Evolutionary conservation across 2,329 filamentous ascomycete species (phyloP).

Genomic region (Clarireedia hainanense): DNA sequence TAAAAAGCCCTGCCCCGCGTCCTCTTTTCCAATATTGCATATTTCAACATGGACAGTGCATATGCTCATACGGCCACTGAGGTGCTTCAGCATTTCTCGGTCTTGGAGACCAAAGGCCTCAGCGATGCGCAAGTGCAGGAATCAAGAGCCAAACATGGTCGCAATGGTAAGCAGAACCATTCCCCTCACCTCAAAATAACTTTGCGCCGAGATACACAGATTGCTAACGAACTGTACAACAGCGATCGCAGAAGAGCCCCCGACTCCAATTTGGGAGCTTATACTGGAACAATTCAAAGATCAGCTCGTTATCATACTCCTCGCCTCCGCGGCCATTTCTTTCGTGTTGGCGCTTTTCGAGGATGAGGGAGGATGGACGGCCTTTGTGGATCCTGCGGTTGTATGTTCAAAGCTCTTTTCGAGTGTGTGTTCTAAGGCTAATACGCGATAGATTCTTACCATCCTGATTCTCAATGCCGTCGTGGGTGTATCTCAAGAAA

Average conservation of each 20-base stretch:
- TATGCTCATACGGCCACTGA: constrained; percentile 49
- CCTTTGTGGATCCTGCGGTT: constrained; percentile 92
- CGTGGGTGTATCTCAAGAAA: constrained; percentile 97
- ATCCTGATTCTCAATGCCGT: constrained; percentile 95
- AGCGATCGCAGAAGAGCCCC: constrained; percentile 82
- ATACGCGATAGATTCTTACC: constrained; percentile 67
- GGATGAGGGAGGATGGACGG: constrained; percentile 87
- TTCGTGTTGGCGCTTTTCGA: constrained; percentile 92
- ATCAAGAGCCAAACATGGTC: constrained; percentile 51
- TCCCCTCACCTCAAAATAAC: neutral
- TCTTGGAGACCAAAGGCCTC: constrained; percentile 48
- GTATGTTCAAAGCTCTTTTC: constrained; percentile 46
- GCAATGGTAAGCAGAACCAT: constrained; percentile 48
- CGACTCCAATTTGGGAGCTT: constrained; percentile 92
- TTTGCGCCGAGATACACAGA: constrained; percentile 11
- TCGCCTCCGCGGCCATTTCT: constrained; percentile 87
- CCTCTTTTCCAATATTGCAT: neutral
- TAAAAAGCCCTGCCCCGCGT: constrained; percentile 1
- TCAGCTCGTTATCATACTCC: constrained; percentile 89
- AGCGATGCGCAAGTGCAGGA: constrained; percentile 49
- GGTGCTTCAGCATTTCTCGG: constrained; percentile 51
- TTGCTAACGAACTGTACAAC: constrained; percentile 18
- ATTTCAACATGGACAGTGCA: constrained; percentile 50
- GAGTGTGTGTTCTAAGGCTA: constrained; percentile 5
- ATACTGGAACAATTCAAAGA: constrained; percentile 99